Conservation (phyloP, 495 filamentous ascomycete species). For the Aspergillus campestris region DNA sequence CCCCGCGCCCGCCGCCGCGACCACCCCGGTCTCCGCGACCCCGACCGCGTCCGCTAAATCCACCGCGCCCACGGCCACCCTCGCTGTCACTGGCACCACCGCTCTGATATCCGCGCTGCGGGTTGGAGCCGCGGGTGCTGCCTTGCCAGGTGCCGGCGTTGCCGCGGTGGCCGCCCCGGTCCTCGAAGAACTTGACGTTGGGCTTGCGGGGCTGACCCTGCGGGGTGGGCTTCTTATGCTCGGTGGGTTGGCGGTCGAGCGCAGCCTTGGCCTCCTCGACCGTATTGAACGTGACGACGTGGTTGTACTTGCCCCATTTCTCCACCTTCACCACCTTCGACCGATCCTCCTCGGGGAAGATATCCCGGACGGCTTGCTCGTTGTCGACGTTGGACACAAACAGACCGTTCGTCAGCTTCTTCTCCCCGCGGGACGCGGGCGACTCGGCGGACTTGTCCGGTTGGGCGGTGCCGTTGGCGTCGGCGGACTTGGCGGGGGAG, state of each 20-base stretch:
- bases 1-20: conserved; percentile 24
- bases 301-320: conserved; percentile 63
- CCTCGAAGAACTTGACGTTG: conserved; percentile 70
- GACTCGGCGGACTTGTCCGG: conserved; percentile 32
- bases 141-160: conserved; percentile 69
- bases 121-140: conserved; percentile 50
- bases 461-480: conserved; percentile 30
- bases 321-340: conserved; percentile 71
- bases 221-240: conserved; percentile 57
- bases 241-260: conserved; percentile 59
- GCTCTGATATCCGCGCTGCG: conserved; percentile 64
- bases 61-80: conserved; percentile 47
- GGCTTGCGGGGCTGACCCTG: conserved; percentile 61
- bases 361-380: conserved; percentile 66
- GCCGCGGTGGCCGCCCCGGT: conserved; percentile 46
- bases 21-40: conserved; percentile 32
- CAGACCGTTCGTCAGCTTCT: conserved; percentile 62
- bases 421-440: conserved; percentile 31
- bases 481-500: conserved; percentile 26
- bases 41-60: conserved; percentile 32
- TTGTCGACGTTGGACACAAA: conserved; percentile 75
- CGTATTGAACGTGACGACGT: conserved; percentile 71
- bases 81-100: conserved; percentile 79
- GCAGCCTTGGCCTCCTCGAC: conserved; percentile 70
- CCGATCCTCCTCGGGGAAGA: conserved; percentile 75